phyloP scores from a whole-genome alignment of 139 green algal genomes.

The Auxenochlorella pyrenoidosa region DNA sequence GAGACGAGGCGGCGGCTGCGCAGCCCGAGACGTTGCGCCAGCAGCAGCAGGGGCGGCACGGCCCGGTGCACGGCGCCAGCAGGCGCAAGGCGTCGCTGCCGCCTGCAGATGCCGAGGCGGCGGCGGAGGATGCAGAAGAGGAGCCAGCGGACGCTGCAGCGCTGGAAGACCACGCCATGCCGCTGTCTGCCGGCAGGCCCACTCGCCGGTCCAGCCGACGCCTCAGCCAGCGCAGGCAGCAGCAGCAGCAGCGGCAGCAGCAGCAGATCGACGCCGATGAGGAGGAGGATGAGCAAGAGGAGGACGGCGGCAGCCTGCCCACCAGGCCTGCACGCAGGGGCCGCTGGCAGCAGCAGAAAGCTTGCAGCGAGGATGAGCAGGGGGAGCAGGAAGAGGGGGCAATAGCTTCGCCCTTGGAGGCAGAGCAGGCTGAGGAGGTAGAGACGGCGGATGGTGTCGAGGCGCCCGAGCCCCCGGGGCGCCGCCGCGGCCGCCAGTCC shows the following conservation, averaged over 20 bases:
- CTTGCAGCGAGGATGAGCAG: background rate
- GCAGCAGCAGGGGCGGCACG: background rate
- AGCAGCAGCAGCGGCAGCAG: background rate
- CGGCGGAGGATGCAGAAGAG: background rate
- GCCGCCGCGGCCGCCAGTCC: background rate
- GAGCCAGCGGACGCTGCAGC: background rate
- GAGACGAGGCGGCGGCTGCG: background rate
- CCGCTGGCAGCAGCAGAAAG: background rate
- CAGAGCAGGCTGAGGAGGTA: background rate
- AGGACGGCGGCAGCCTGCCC: background rate
- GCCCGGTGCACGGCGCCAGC: background rate
- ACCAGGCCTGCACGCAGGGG: background rate
- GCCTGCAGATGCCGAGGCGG: background rate
- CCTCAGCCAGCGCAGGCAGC: background rate
- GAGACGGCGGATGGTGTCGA: background rate
- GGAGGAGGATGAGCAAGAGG: background rate
- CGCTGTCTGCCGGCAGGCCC: background rate
- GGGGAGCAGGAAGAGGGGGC: background rate
- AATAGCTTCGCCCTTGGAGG: background rate
- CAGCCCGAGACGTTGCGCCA: background rate
- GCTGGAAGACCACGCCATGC: slow-evolving; percentile 8
- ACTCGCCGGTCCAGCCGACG: background rate
- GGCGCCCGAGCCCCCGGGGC: background rate
- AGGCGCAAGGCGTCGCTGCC: background rate
- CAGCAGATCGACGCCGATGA: background rate